A percentile compares a stretch with the other conserved stretches of the same genome.
Evolutionary conservation across 2,329 filamentous ascomycete species (phyloP).

Genomic region (Trichoderma brevicompactum): DNA sequence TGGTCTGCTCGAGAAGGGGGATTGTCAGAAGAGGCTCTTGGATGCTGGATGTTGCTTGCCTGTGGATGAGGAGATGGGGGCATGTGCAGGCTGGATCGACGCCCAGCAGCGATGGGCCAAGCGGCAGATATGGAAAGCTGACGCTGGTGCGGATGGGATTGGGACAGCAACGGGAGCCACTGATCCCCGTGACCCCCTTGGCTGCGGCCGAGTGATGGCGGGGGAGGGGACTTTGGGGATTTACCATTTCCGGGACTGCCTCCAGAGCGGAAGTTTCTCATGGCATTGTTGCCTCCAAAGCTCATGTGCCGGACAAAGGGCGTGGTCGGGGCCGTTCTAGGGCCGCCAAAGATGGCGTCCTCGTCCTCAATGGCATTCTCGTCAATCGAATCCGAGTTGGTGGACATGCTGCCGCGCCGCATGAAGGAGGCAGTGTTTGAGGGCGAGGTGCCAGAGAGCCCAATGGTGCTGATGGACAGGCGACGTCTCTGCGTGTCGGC

Average conservation of each 20-base stretch:
- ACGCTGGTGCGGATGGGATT: conserved; percentile 33
- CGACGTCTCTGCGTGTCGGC: conserved; percentile 65
- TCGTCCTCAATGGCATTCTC: conserved; percentile 76
- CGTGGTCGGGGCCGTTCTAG: conserved; percentile 66
- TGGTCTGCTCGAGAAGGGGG: conserved; percentile 71
- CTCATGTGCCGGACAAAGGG: conserved; percentile 86
- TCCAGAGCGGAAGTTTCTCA: conserved; percentile 59
- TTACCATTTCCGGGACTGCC: conserved; percentile 69
- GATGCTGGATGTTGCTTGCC: conserved; percentile 63
- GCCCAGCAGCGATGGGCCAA: conserved; percentile 40
- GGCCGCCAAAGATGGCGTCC: conserved; percentile 54
- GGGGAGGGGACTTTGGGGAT: conserved; percentile 50
- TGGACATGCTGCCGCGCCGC: conserved; percentile 71
- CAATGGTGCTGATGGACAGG: conserved; percentile 74
- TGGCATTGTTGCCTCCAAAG: conserved; percentile 81
- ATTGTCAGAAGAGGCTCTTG: conserved; percentile 68
- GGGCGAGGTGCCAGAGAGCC: conserved; percentile 73
- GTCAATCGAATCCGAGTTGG: conserved; percentile 68
- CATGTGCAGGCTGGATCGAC: conserved; percentile 44
- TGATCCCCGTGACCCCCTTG: conserved; percentile 42
- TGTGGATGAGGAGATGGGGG: conserved; percentile 48
- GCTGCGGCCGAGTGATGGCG: conserved; percentile 41
- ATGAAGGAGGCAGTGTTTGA: conserved; percentile 57
- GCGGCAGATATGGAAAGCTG: conserved; percentile 41
- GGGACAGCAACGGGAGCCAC: conserved; percentile 30